Conservation (phyloP, 345 rosid genomes). For the Anacardium occidentale region DNA sequence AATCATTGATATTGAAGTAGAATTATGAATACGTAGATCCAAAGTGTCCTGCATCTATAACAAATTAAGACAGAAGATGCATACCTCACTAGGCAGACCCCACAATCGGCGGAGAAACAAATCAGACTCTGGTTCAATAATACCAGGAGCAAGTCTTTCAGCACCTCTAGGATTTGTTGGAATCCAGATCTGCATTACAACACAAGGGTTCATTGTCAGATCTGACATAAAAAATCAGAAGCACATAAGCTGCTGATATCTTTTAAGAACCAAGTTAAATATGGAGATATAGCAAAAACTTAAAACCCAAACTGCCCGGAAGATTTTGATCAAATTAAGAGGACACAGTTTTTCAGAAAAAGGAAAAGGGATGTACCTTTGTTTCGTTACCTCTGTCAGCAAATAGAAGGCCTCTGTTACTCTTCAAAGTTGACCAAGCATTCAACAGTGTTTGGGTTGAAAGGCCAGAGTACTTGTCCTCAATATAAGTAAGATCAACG, state of each 20-base stretch:
- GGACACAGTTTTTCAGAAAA: not conserved
- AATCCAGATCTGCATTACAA: slow-evolving; percentile 72
- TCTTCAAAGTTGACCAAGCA: slow-evolving; percentile 67
- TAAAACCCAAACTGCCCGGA: not conserved
- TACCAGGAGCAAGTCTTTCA: slow-evolving; percentile 86
- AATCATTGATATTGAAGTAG: not conserved
- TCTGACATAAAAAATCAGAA: not conserved
- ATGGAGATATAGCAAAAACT: not conserved
- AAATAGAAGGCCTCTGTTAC: slow-evolving; percentile 30
- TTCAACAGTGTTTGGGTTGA: slow-evolving; percentile 62
- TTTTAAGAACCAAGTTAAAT: slow-evolving; percentile 6
- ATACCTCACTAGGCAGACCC: slow-evolving; percentile 87
- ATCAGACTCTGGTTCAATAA: slow-evolving; percentile 72
- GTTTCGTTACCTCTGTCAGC: slow-evolving; percentile 35
- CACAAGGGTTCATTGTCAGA: slow-evolving; percentile 17
- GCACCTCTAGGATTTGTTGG: slow-evolving; percentile 92
- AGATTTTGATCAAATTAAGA: not conserved
- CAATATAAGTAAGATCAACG: slow-evolving; percentile 70
- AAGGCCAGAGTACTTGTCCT: slow-evolving; percentile 79
- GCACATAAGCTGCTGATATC: not conserved
- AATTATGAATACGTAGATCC: not conserved
- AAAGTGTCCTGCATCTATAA: not conserved
- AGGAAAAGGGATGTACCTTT: slow-evolving; percentile 43
- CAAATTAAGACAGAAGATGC: slow-evolving; percentile 8
- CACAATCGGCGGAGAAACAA: slow-evolving; percentile 70